phyloP scores from a whole-genome alignment of 2,329 filamentous ascomycete genomes.

The Nemania serpens region DNA sequence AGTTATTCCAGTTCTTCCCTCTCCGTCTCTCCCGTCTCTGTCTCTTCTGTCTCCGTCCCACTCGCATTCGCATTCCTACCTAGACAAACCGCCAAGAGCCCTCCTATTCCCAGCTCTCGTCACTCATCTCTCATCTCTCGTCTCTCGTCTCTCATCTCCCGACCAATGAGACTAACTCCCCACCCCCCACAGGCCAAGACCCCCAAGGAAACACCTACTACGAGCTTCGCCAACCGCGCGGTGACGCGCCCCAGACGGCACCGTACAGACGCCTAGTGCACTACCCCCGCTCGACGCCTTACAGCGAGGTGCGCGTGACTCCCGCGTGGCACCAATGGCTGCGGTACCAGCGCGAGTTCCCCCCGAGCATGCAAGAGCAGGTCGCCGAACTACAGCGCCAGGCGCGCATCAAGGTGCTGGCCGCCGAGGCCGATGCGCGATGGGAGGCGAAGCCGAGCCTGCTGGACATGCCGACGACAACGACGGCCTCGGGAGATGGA shows the following conservation, averaged over 20 bases:
- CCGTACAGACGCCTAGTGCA: conserved; percentile 65
- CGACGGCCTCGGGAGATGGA: neutral
- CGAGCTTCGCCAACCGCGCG: conserved; percentile 63
- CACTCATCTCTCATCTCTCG: no score
- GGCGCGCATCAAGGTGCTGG: conserved; percentile 58
- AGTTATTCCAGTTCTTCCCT: neutral
- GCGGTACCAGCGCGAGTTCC: conserved; percentile 59
- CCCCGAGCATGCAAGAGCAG: conserved; percentile 64
- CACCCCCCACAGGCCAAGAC: conserved; percentile 57
- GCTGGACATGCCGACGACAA: conserved; percentile 38
- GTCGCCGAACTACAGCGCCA: conserved; percentile 56
- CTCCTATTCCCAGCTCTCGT: no score
- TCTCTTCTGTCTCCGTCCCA: no score
- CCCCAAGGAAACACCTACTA: conserved; percentile 71
- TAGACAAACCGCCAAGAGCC: no score
- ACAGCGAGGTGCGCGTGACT: conserved; percentile 60
- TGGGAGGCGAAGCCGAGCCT: conserved; percentile 64
- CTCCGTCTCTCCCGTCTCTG: neutral
- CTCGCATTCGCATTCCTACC: no score
- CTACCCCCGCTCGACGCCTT: conserved; percentile 59
- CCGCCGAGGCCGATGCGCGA: conserved; percentile 64
- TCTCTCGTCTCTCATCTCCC: no score
- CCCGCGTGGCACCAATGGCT: conserved; percentile 74
- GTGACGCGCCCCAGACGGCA: conserved; percentile 33
- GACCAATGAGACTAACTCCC: neutral